Evolutionary conservation across 306 rosid species (phyloP), one percentile per base, ranked within the genome.

Genomic region (Rosa lucieae): DNA sequence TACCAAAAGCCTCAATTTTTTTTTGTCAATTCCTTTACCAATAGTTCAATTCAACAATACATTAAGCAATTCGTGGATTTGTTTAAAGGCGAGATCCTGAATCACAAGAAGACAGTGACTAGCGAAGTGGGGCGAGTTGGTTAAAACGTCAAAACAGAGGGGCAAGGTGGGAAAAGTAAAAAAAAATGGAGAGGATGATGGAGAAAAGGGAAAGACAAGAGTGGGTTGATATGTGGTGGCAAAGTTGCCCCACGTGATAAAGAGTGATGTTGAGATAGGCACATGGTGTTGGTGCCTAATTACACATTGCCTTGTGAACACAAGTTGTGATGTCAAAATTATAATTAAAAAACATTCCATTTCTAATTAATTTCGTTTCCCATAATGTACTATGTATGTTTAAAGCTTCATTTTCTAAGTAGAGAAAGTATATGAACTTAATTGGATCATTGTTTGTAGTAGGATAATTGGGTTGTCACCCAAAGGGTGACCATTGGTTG

Each of bases 211-310:
- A 47, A 80, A 77, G 83, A 80, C 84, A 82, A 37, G 47, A 39
- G 89, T 85, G 89, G 89, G 87, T 77, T 70, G 59, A 76, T 73
- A 77, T 84, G 83, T 82, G 88, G 89, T 86, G 88, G 87, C 78
- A 80, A 81, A 79, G 87, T 37, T 81, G 84, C 85, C 89, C 97
- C 92, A 87, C 92, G 81, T 83, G 93, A 89, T 66, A 82, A 82
- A 80, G 93, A 84, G 80, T 72, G 89, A 87, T 79, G 86, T 40
- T 29, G 76, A 74, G 81, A 63, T 3, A 62, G 82, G 83, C 94
- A 90, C 91, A 88, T 88, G 94, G 81, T 65, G 43, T 61, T 81
- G 86, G 76, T 82, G 76, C 70, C 70, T 5, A 70, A 61, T 23
- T 23, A 18, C 75, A 42, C 44, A 67, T 9, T 51, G 35, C 44